These are phyloP conservation scores for Saccharomycopsis oosterbeekiorum DNA, from an alignment of 805 yeast species.

Conservation along the genomic window DNA sequence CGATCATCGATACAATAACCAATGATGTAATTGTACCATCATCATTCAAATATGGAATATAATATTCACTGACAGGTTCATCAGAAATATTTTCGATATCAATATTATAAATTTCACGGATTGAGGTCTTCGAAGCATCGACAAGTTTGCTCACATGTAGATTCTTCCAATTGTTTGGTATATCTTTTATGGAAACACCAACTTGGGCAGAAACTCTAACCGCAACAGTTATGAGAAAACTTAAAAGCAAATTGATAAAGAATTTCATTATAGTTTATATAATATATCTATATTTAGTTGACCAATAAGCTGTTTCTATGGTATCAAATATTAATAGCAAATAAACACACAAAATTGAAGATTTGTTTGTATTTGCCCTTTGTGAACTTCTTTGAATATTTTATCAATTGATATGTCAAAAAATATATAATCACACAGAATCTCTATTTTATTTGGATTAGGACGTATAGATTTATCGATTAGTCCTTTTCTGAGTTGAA, in stretches of 20 bases:
- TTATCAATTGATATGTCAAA: neutral
- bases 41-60: slow-evolving; percentile 41
- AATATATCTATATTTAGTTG: neutral
- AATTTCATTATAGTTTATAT: neutral
- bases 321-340: neutral
- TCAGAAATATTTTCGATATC: slow-evolving; percentile 48
- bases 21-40: slow-evolving; percentile 29
- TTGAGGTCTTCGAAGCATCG: slow-evolving; percentile 59
- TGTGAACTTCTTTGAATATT: neutral
- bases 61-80: slow-evolving; percentile 46
- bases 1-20: slow-evolving; percentile 21
- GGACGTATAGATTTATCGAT: neutral
- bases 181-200: neutral
- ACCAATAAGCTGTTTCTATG: neutral
- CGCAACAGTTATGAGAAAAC: neutral
- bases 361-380: neutral
- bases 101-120: slow-evolving; percentile 49
- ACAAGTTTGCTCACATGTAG: slow-evolving; percentile 42
- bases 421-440: neutral
- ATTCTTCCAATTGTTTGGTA: slow-evolving; percentile 37
- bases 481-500: neutral
- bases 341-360: neutral
- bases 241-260: neutral
- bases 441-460: neutral
- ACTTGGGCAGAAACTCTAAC: neutral